Conservation (phyloP, 1,139 yeast genomes). For the Pichia sp. region DNA sequence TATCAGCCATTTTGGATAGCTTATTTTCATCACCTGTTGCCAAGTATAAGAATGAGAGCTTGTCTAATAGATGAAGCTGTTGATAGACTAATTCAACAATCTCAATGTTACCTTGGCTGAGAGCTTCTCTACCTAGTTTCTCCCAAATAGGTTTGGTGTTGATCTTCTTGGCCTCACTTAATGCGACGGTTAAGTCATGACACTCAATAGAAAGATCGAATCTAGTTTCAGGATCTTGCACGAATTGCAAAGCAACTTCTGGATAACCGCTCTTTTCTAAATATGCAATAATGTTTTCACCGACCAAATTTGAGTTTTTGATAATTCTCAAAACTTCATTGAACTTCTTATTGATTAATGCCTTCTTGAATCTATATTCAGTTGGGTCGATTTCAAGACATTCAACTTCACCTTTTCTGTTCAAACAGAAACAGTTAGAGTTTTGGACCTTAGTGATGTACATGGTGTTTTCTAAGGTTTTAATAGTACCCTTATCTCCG, state of each 20-base stretch:
- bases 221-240: conserved; percentile 92
- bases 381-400: conserved; percentile 84
- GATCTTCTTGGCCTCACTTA: conserved; percentile 78
- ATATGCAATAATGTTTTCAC: conserved; percentile 94
- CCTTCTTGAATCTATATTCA: conserved; percentile 93
- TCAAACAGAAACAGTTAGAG: conserved; percentile 70
- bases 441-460: conserved; percentile 75
- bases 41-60: conserved; percentile 81
- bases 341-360: conserved; percentile 84
- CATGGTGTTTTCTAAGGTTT: conserved; percentile 86
- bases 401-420: conserved; percentile 82
- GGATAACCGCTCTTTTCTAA: conserved; percentile 95
- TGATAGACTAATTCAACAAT: conserved; percentile 87
- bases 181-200: conserved; percentile 83
- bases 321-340: conserved; percentile 89
- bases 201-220: conserved; percentile 94
- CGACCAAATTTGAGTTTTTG: conserved; percentile 85
- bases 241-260: conserved; percentile 90
- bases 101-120: conserved; percentile 82
- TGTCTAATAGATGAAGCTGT: conserved; percentile 80
- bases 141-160: conserved; percentile 73
- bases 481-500: conserved; percentile 92
- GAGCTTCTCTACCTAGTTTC: conserved; percentile 78
- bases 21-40: conserved; percentile 76
- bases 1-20: conserved; percentile 76